phyloP scores from a whole-genome alignment of 2,329 filamentous ascomycete species.

The Phoma sp. region DNA sequence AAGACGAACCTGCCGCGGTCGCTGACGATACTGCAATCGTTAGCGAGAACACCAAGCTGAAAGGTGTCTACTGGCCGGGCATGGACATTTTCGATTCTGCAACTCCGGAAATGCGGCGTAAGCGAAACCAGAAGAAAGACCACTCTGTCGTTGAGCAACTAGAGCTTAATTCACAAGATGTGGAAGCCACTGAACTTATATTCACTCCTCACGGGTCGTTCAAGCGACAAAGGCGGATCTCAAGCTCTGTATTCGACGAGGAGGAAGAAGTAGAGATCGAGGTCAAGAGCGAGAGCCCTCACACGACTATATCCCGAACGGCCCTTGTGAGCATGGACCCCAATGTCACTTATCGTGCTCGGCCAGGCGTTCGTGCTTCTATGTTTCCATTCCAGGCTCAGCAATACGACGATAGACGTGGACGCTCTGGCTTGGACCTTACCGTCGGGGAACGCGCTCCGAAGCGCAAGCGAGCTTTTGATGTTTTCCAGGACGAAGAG shows the following conservation, averaged over 20 bases:
- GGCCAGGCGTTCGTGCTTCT: constrained; percentile 31
- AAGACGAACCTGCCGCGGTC: constrained; percentile 35
- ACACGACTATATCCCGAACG: constrained; percentile 30
- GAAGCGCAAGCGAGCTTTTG: constrained; percentile 47
- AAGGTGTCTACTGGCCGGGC: constrained; percentile 76
- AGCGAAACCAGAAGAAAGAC: constrained; percentile 79
- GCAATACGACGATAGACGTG: constrained; percentile 40
- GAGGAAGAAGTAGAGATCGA: constrained; percentile 47
- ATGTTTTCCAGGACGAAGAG: constrained; percentile 52
- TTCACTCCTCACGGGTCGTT: constrained; percentile 57
- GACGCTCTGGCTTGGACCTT: constrained; percentile 42
- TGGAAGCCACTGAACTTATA: constrained; percentile 69
- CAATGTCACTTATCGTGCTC: constrained; percentile 41
- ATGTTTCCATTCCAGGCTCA: constrained; percentile 26
- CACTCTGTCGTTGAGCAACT: constrained; percentile 72
- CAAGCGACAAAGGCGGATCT: constrained; percentile 53
- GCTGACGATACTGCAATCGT: constrained; percentile 33
- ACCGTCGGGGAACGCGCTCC: constrained; percentile 31
- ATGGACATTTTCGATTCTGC: constrained; percentile 85
- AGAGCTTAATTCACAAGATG: constrained; percentile 66
- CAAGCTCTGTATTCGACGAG: constrained; percentile 50
- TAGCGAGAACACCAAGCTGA: constrained; percentile 61
- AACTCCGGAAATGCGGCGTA: constrained; percentile 72
- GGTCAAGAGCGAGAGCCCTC: constrained; percentile 45
- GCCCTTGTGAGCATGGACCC: constrained; percentile 41